Evolutionary conservation across 2,329 filamentous ascomycete genomes (phyloP).

Genomic region (Colletotrichum siamense): DNA sequence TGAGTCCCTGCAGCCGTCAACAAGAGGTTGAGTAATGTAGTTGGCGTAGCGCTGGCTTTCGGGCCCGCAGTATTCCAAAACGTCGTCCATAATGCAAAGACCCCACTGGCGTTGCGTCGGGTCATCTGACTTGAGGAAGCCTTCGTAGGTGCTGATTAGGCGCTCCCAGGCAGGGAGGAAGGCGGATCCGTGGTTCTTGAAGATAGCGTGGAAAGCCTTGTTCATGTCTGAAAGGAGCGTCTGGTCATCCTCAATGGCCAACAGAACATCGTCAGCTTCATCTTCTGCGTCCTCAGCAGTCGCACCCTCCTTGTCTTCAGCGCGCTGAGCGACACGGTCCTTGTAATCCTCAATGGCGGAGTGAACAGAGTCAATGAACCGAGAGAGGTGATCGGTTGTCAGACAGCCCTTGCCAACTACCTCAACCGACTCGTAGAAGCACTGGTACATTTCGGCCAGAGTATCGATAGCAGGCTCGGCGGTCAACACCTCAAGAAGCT

Average conservation of each 20-base stretch:
- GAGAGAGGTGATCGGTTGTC: slow-evolving; percentile 77
- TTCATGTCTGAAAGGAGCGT: slow-evolving; percentile 98
- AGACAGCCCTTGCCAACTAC: slow-evolving; percentile 88
- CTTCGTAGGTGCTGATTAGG: slow-evolving; percentile 83
- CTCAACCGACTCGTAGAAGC: slow-evolving; percentile 98
- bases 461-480: slow-evolving; percentile 97
- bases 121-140: slow-evolving; percentile 81
- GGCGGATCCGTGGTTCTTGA: slow-evolving; percentile 88
- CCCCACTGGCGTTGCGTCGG: slow-evolving; percentile 97
- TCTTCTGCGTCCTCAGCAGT: slow-evolving; percentile 91
- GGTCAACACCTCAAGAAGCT: slow-evolving; percentile 89
- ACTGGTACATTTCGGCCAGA: slow-evolving; percentile 98
- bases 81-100: slow-evolving; percentile 98
- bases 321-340: slow-evolving; percentile 78
- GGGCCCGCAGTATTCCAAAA: slow-evolving; percentile 93
- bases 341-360: slow-evolving; percentile 94
- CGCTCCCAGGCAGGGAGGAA: slow-evolving; percentile 91
- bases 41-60: slow-evolving; percentile 87
- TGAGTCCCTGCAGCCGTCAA: slow-evolving; percentile 83
- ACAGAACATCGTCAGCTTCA: slow-evolving; percentile 82
- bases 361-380: slow-evolving; percentile 86
- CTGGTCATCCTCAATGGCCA: slow-evolving; percentile 97
- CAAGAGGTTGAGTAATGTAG: slow-evolving; percentile 85
- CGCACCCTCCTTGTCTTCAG: slow-evolving; percentile 77
- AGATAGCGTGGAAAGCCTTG: slow-evolving; percentile 98